phyloP scores from a whole-genome alignment of 495 filamentous ascomycete species.

The Evansstolkia leycettana region DNA sequence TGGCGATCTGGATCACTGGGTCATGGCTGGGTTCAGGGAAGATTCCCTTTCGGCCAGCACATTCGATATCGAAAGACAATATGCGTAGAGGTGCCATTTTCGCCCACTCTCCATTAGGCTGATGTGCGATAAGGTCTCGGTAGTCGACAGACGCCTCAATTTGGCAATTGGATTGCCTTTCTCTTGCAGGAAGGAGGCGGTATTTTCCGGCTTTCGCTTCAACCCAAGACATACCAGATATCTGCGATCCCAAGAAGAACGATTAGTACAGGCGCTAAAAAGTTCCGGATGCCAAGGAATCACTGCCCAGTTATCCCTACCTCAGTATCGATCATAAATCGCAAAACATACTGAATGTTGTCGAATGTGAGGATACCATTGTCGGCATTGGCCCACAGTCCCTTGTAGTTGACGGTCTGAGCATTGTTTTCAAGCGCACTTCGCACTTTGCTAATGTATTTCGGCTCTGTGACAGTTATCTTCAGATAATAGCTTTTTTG shows the following conservation, averaged over 20 bases:
- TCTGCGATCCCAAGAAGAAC: too few relatives aligned
- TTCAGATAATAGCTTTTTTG: constrained; percentile 85
- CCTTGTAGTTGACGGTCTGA: constrained; percentile 64
- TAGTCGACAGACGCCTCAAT: constrained; percentile 84
- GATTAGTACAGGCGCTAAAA: too few relatives aligned
- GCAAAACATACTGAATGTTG: constrained; percentile 83
- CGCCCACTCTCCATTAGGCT: constrained; percentile 88
- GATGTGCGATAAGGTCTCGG: constrained; percentile 70
- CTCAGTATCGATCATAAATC: constrained; percentile 95
- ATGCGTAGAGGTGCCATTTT: constrained; percentile 95
- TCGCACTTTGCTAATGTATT: constrained; percentile 60
- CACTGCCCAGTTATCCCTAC: constrained; percentile 34
- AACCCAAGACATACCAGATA: constrained; percentile 96
- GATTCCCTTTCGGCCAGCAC: constrained; percentile 91
- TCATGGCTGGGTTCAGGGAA: constrained; percentile 88
- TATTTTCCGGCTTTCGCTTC: constrained; percentile 70
- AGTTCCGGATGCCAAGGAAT: too few relatives aligned
- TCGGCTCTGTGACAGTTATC: constrained; percentile 82
- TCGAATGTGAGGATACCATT: constrained; percentile 76
- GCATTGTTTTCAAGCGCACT: constrained; percentile 56
- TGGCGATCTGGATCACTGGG: constrained; percentile 97
- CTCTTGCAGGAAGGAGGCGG: constrained; percentile 40
- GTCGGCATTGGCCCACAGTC: constrained; percentile 68
- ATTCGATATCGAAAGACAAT: constrained; percentile 97
- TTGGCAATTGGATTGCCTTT: constrained; percentile 82